These are phyloP conservation scores for Helicocarpus griseus DNA, from an alignment of 2,329 filamentous ascomycete species.

Conservation along the genomic window DNA sequence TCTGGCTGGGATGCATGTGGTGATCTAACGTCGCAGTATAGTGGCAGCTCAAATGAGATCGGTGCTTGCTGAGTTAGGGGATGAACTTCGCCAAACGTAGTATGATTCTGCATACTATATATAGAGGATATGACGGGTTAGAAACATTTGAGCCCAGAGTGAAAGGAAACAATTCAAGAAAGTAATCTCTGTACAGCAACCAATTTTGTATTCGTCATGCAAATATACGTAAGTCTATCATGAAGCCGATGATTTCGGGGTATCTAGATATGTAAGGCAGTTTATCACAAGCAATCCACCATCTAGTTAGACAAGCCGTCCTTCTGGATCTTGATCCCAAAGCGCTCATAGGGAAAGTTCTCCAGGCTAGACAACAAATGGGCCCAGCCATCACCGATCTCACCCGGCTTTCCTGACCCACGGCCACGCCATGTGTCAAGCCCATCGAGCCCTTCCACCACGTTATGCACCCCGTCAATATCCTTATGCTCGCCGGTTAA, in stretches of 20 bases:
- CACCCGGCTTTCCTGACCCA: conserved; percentile 41
- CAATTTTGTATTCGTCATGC: neutral
- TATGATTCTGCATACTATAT: too few relatives aligned
- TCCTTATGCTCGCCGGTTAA: conserved; percentile 61
- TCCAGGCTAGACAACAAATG: conserved; percentile 45
- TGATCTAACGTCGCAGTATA: neutral
- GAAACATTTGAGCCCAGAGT: too few relatives aligned
- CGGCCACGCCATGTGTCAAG: conserved; percentile 28
- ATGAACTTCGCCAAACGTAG: too few relatives aligned
- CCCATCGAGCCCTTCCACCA: conserved; percentile 28
- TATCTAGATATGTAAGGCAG: too few relatives aligned
- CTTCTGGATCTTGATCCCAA: conserved; percentile 40
- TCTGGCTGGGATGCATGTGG: neutral
- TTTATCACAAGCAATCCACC: neutral
- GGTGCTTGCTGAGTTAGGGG: neutral
- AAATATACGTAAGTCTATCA: neutral
- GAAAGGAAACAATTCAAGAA: too few relatives aligned
- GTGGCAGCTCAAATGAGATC: neutral
- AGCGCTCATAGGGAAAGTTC: conserved; percentile 50
- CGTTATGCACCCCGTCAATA: conserved; percentile 30
- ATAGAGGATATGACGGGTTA: too few relatives aligned
- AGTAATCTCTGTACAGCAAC: too few relatives aligned
- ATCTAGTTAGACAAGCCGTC: neutral
- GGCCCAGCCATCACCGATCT: conserved; percentile 53
- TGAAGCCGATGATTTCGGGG: too few relatives aligned